Evolutionary conservation across 768 basidiomycete species (phyloP).

Genomic region (Melanogaster broomeanus): DNA sequence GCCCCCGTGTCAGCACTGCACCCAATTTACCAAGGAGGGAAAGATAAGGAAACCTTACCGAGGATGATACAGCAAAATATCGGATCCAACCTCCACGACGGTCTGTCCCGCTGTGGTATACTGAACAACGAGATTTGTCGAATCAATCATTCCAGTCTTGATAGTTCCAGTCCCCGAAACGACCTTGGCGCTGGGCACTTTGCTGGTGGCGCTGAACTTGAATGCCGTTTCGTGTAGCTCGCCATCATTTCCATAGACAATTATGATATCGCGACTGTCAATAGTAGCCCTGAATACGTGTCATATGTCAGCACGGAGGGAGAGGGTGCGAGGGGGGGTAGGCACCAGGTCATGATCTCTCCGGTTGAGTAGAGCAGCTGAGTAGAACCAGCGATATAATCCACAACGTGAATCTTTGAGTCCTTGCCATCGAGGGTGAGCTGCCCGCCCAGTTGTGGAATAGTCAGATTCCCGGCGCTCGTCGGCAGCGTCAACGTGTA

Average conservation of each 20-base stretch:
- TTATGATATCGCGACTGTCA: slow-evolving; percentile 46
- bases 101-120: slow-evolving; percentile 49
- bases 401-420: slow-evolving; percentile 53
- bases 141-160: slow-evolving; percentile 37
- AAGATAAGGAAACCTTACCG: slow-evolving; percentile 32
- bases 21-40: background rate
- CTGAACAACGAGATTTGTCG: slow-evolving; percentile 41
- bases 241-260: slow-evolving; percentile 48
- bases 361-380: slow-evolving; percentile 48
- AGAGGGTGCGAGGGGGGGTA: background rate
- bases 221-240: slow-evolving; percentile 54
- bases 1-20: slow-evolving; percentile 1
- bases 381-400: slow-evolving; percentile 46
- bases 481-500: slow-evolving; percentile 48
- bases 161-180: slow-evolving; percentile 31
- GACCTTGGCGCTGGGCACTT: slow-evolving; percentile 24
- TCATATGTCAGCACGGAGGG: background rate
- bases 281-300: slow-evolving; percentile 43
- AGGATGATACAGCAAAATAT: slow-evolving; percentile 45
- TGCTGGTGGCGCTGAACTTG: slow-evolving; percentile 32
- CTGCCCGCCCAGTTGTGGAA: slow-evolving; percentile 45
- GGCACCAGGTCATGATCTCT: slow-evolving; percentile 51
- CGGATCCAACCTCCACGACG: slow-evolving; percentile 43
- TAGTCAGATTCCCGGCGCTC: slow-evolving; percentile 42
- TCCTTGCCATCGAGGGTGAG: slow-evolving; percentile 51